Percentiles rank a stretch among this genome's conserved stretches.
These are phyloP conservation scores for Melaleuca alternifolia DNA, from an alignment of 345 rosid species.

Conservation along the genomic window DNA sequence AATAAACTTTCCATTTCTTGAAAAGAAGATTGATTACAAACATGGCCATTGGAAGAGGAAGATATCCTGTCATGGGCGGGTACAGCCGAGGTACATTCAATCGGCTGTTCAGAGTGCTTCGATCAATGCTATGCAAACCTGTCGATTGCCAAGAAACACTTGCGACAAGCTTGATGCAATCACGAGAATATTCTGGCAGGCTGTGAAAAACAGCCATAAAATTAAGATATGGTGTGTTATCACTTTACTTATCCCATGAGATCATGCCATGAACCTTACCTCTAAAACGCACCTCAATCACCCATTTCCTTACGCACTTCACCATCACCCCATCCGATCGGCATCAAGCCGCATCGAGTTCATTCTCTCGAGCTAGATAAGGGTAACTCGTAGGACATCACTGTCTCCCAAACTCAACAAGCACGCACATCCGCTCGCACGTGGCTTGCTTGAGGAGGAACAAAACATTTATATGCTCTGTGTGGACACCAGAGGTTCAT, in stretches of 20 bases:
- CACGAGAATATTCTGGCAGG: background rate
- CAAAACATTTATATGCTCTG: background rate
- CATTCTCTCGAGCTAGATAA: background rate
- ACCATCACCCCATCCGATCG: background rate
- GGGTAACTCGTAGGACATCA: background rate
- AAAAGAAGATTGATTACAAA: background rate
- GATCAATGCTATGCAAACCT: background rate
- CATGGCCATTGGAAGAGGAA: background rate
- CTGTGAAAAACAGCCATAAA: background rate
- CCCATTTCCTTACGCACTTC: background rate
- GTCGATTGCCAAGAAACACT: background rate
- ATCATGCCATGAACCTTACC: background rate
- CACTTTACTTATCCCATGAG: background rate
- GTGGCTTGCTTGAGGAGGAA: background rate
- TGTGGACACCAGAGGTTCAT: background rate
- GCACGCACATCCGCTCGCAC: background rate
- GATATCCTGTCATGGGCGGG: background rate
- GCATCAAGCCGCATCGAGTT: background rate
- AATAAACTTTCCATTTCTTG: background rate
- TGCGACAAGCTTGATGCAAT: accelerated
- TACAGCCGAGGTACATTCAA: background rate
- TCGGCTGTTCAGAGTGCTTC: background rate
- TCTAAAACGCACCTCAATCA: background rate
- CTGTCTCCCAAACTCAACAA: background rate
- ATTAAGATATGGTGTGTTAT: background rate